Evolutionary conservation across 2,329 filamentous ascomycete genomes (phyloP).

Genomic region (Fusarium heterosporum): DNA sequence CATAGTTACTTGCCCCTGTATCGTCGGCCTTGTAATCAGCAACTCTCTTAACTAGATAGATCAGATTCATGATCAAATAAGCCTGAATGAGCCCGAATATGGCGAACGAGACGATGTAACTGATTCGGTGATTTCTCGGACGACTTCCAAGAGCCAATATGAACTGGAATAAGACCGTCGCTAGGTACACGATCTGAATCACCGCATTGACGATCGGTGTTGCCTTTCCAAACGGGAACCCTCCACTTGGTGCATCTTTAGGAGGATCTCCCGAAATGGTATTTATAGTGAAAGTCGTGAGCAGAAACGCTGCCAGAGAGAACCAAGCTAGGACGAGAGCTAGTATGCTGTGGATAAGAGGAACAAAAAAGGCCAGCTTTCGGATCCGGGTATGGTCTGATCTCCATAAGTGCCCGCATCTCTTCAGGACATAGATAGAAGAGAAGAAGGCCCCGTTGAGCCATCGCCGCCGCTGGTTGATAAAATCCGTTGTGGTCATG

Average conservation of each 20-base stretch:
- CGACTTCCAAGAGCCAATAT: constrained; percentile 22
- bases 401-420: neutral
- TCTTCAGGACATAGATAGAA: constrained; percentile 4
- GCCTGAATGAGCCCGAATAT: constrained; percentile 18
- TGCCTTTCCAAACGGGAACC: constrained; percentile 26
- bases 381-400: neutral
- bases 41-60: neutral
- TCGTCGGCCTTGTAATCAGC: neutral
- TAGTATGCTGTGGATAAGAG: constrained; percentile 9
- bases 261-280: constrained; percentile 13
- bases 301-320: neutral
- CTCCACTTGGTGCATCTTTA: neutral
- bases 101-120: constrained; percentile 20
- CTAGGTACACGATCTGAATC: constrained; percentile 4
- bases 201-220: constrained; percentile 11
- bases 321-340: constrained; percentile 26
- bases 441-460: constrained; percentile 15
- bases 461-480: constrained; percentile 8
- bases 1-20: neutral
- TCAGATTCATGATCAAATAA: constrained; percentile 11
- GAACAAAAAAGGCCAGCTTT: neutral
- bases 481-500: neutral
- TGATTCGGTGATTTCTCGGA: neutral
- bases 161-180: constrained; percentile 16
- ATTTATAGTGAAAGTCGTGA: constrained; percentile 24